Evolutionary conservation across 1,284 basidiomycete genomes (phyloP), one percentile per base, ranked within the genome.

Genomic region (Leccinum angustisporum): DNA sequence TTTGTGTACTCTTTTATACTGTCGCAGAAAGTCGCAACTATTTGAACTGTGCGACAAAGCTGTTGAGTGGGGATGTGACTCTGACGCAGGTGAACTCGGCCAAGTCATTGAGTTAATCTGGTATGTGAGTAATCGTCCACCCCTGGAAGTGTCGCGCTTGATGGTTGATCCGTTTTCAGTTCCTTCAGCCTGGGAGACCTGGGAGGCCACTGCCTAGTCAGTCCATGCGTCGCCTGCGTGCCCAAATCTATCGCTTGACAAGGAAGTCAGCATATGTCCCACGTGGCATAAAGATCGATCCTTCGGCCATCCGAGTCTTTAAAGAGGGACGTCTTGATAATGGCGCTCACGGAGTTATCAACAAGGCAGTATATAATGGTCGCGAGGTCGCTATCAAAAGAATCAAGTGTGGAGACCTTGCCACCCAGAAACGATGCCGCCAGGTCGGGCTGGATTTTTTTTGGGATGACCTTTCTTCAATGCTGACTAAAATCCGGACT

Each of bases 191-290:
- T 25, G 25, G 25, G 53, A 36, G 56, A 25, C 2, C 0, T 16
- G n/a, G n/a, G n/a, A n/a, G n/a, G n/a, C n/a, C n/a, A n/a, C 54
- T 52, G n/a, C 25, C 61, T 16, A 25, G 1, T 10, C 52, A 59
- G 5, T 36, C 69, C 6, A 10, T 1, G 13, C 62, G 53, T 54
- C 70, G 64, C 18, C 60, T 74, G 21, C 64, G 57, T 52, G 63
- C 70, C 21, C 58, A 55, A 27, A 63, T 71, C 38, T 72, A 72
- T 5, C 74, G 72, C 38, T 63, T 75, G 63, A 62, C 74, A 36
- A 73, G 72, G 54, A 72, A 74, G 52, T 73, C 62, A 2, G 68
- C 64, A 13, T 63, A 73, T 48, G 56, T 72, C 21, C 74, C 71
- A 5, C 31, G 2, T 54, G 59, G 6, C 21, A 25, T 74, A 16